Evolutionary conservation across 2,329 filamentous ascomycete species (phyloP).

Genomic region (Alternaria gansuensis): DNA sequence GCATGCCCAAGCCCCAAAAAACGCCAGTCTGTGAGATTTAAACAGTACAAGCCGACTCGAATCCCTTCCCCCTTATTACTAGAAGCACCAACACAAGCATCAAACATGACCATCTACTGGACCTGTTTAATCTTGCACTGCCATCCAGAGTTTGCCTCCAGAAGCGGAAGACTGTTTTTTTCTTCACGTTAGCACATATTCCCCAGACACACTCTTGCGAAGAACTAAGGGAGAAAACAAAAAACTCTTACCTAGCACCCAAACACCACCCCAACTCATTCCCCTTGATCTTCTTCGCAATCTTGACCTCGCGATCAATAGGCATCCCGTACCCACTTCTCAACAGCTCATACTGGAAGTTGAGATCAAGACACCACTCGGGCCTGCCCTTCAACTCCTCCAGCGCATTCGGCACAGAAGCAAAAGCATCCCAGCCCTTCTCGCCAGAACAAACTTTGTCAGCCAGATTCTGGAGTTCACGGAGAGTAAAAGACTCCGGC

Average conservation of each 20-base stretch:
- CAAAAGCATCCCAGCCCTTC: constrained; percentile 80
- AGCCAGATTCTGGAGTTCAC: constrained; percentile 87
- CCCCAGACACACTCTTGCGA: not conserved
- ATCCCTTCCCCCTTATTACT: too few relatives aligned
- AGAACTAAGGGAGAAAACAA: not conserved
- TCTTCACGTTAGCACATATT: too few relatives aligned
- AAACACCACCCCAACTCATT: constrained; percentile 98
- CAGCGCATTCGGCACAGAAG: constrained; percentile 76
- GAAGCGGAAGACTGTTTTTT: constrained; percentile 74
- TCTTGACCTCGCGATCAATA: constrained; percentile 92
- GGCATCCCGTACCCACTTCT: constrained; percentile 99
- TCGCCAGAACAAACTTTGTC: constrained; percentile 84
- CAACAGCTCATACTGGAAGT: constrained; percentile 91
- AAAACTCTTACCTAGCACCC: constrained; percentile 79
- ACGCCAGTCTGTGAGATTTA: too few relatives aligned
- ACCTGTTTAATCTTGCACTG: constrained; percentile 84
- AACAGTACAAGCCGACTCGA: too few relatives aligned
- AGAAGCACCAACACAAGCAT: too few relatives aligned
- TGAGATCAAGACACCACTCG: constrained; percentile 93
- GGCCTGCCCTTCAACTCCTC: constrained; percentile 82
- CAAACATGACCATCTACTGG: constrained; percentile 22
- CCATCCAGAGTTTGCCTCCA: constrained; percentile 86
- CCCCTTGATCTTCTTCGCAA: constrained; percentile 97
- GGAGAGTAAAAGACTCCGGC: constrained; percentile 95
- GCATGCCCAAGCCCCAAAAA: too few relatives aligned